Evolutionary conservation across 495 filamentous ascomycete species (phyloP), one percentile per base, ranked within the genome.

Genomic region (Xylaria venustula): DNA sequence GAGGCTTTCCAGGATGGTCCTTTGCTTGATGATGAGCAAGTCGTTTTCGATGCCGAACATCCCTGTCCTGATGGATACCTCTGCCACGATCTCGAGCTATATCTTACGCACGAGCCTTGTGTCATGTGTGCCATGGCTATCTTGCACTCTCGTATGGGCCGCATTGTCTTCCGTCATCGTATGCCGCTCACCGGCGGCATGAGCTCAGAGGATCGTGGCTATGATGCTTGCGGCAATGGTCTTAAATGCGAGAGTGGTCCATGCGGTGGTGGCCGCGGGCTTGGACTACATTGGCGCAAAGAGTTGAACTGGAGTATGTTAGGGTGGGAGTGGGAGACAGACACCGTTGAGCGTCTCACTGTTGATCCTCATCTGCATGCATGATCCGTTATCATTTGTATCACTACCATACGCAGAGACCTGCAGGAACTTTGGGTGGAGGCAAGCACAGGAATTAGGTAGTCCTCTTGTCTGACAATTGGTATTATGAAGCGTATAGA

Each of bases 91-190:
- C 83, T 98, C 2, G 92, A 97, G 65, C 81, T 98, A 30, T 97
- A 96, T 72, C 73, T 93, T 32, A 93, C 92, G 1, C 93, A 97
- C 69, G 94, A 98, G 73, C 94, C 94, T 3, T 98, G 94, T 65
- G 80, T 94, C 30, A 96, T 95, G 85, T 98, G 94, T 75, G 90
- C 88, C 8, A 98, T 98, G 93, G 95, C 91, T 2, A 84, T 97
- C 36, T 78, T 98, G 19, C 92, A 98, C 61, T 97, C 92, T 0
- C 84, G 94, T 26, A 94, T 98, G 79, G 83, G 88, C 4, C 82
- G 85, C 17, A 86, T 93, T 1, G 82, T 95, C n/a, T 96, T 95
- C 75, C 83, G 83, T 22, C 74, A 84, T 11, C 76, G 81, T 14
- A 88, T 88, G 85, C 79, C 74, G 41, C 64, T 75, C 63, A 88